Conservation (phyloP, 1,284 basidiomycete species). For the Quambalaria eucalypti region DNA sequence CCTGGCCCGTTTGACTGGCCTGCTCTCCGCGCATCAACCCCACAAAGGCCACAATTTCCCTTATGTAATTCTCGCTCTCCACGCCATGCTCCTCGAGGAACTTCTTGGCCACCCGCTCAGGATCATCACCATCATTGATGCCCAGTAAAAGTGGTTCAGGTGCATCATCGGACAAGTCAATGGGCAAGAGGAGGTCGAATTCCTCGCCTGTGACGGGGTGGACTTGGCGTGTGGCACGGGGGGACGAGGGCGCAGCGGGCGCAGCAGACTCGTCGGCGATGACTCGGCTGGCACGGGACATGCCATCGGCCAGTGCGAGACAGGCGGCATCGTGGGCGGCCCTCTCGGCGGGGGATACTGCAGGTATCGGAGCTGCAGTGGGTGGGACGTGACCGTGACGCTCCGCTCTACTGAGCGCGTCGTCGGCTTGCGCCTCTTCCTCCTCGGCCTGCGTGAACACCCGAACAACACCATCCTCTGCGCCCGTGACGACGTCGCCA, state of each 20-base stretch:
- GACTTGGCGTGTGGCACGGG: no score
- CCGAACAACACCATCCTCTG: constrained; percentile 19
- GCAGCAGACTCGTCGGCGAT: no score
- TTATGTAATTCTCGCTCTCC: not conserved
- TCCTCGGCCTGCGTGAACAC: constrained; percentile 10
- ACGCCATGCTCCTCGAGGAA: not conserved
- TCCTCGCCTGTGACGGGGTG: not conserved
- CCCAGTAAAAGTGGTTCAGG: constrained; percentile 13
- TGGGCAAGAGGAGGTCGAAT: constrained; percentile 22
- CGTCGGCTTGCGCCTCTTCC: not conserved
- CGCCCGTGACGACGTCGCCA: constrained; percentile 19
- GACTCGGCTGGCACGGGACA: no score
- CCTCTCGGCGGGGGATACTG: no score
- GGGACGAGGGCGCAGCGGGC: no score
- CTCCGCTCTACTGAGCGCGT: not conserved
- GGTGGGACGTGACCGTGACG: no score
- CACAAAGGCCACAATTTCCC: not conserved
- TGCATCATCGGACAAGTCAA: constrained; percentile 22
- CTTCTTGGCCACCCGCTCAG: not conserved
- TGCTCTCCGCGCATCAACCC: no score
- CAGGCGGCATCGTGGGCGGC: no score
- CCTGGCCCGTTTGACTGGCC: no score
- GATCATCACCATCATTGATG: constrained; percentile 13
- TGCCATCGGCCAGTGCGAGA: no score
- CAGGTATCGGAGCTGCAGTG: no score